Percentiles rank a stretch among this genome's conserved stretches.
These are phyloP conservation scores for Metschnikowia aberdeeniae DNA, from an alignment of 805 yeast genomes.

Conservation along the genomic window DNA sequence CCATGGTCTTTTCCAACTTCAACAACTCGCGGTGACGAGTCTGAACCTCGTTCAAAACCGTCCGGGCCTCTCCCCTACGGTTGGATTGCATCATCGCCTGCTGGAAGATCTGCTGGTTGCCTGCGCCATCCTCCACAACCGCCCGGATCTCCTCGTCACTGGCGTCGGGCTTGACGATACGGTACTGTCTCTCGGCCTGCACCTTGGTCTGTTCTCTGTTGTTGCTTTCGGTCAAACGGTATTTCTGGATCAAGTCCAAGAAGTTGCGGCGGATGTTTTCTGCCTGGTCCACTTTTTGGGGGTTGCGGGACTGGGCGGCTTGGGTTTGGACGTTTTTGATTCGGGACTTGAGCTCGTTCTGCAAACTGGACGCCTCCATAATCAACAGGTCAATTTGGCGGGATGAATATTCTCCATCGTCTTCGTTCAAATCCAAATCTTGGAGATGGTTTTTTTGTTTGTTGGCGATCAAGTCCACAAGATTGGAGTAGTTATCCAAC, in stretches of 20 bases:
- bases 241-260: slow-evolving; percentile 79
- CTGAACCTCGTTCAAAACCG: slow-evolving; percentile 94
- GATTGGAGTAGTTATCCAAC: slow-evolving; percentile 64
- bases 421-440: slow-evolving; percentile 65
- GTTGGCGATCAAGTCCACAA: slow-evolving; percentile 64
- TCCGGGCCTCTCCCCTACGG: slow-evolving; percentile 91
- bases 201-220: slow-evolving; percentile 79
- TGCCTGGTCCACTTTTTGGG: slow-evolving; percentile 84
- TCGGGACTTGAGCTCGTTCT: slow-evolving; percentile 66
- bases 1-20: slow-evolving; percentile 92
- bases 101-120: slow-evolving; percentile 88
- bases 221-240: slow-evolving; percentile 79
- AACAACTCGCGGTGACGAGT: slow-evolving; percentile 92
- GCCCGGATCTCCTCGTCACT: slow-evolving; percentile 78
- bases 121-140: slow-evolving; percentile 72
- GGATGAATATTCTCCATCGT: slow-evolving; percentile 55
- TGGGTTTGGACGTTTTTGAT: slow-evolving; percentile 73
- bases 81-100: slow-evolving; percentile 85
- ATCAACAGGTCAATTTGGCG: slow-evolving; percentile 73
- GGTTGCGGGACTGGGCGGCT: slow-evolving; percentile 55
- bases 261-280: slow-evolving; percentile 83
- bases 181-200: slow-evolving; percentile 90
- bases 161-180: slow-evolving; percentile 83
- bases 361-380: slow-evolving; percentile 75
- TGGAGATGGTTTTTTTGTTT: slow-evolving; percentile 68